A percentile compares a stretch with the other conserved stretches of the same genome.
phyloP scores from a whole-genome alignment of 2,329 filamentous ascomycete species.

The Sclerotiophoma versabilis region DNA sequence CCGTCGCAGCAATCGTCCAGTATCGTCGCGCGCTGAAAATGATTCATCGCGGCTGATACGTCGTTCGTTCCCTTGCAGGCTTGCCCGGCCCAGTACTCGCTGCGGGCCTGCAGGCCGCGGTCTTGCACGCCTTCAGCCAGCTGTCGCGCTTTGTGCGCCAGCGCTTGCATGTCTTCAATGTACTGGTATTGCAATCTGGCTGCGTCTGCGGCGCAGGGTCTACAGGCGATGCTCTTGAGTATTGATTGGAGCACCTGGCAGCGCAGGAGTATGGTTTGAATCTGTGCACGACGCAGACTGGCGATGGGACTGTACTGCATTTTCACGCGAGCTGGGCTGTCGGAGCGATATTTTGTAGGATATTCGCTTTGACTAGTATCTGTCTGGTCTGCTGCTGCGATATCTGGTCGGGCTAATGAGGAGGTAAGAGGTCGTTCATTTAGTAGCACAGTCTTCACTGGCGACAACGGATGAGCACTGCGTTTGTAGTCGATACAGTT shows the following conservation, averaged over 20 bases:
- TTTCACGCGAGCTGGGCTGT: neutral
- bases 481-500: neutral
- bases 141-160: constrained; percentile 14
- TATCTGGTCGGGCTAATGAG: too few relatives aligned
- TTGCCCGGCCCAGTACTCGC: constrained; percentile 31
- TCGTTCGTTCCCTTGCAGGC: constrained; percentile 23
- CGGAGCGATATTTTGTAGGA: neutral
- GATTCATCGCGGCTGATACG: too few relatives aligned
- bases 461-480: neutral
- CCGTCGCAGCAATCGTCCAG: too few relatives aligned
- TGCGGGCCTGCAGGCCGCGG: constrained; percentile 21
- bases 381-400: neutral
- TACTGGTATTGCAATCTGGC: neutral
- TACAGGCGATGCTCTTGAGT: constrained; percentile 3
- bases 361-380: neutral
- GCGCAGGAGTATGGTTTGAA: constrained; percentile 20
- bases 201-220: neutral
- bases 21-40: too few relatives aligned
- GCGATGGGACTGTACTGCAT: neutral
- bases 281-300: constrained; percentile 6
- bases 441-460: neutral
- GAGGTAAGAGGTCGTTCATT: neutral
- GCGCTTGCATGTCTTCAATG: constrained; percentile 9
- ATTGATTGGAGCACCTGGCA: constrained; percentile 22
- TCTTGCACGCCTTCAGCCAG: constrained; percentile 19